Base-by-base conservation (phyloP, 2,329 filamentous ascomycete genomes). In the Arthroderma sp. region DNA sequence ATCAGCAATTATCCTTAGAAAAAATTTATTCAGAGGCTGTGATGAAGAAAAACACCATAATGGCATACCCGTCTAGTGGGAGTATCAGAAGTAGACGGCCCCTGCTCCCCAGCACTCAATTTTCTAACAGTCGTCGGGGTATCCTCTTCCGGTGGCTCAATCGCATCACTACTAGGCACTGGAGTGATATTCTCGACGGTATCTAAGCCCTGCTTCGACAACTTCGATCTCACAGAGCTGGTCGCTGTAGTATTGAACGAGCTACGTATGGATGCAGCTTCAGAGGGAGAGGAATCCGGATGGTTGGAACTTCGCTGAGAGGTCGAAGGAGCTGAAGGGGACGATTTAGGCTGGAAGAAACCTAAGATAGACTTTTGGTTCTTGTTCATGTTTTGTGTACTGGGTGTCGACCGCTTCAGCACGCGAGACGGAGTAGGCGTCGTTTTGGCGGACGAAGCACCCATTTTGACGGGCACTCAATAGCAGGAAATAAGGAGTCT, bases 151-250 rank as follows among this genome's bases (percentile, higher is more conserved):
- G 87, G 83, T 0, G 85, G 83, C 56, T 85, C 82, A 25, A 82
- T 70, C 37, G 79, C 80, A 71, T 94, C 88, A 71, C 89, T 94
- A 70, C 88, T 95, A 4, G 89, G 86, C 4, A 86, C 80, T 3
- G 89, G 88, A 0, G 88, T 91, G 59, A 85, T 74, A 59, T 77
- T 77, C 25, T 66, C 76, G 65, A 63, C 69, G 61, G 61, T 7
- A 57, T 59, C 41, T 19, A 49, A 8, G 11, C 23, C 19, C 43
- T 56, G 23, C 13, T 43, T 21, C 25, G 33, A 56, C 21, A 56
- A 13, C 23, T 54, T 54, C 33, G 35, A 33, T 33, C 47, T 51
- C 47, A 51, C 47, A 8, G 47, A 51, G n/a, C 4, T 19, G 25
- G 28, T 33, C 25, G 47, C 33, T 11, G 47, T 19, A 17, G n/a